Conservation (phyloP, 768 basidiomycete genomes). For the Gyrodon lividus region DNA sequence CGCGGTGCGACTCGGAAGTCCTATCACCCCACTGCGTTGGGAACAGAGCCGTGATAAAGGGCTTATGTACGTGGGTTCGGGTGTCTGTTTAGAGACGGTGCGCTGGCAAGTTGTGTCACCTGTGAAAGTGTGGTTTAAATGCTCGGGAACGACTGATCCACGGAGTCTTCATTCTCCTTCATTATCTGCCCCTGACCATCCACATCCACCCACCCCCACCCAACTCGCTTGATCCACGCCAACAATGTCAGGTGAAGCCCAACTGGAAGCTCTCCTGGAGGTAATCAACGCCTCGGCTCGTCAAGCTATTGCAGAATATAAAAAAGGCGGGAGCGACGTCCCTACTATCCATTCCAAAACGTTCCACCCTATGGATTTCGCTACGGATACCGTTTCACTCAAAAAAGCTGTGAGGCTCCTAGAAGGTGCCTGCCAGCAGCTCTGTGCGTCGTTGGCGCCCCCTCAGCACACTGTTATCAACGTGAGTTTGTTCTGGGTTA, state of each 20-base stretch:
- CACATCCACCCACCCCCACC: neutral
- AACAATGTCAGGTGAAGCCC: slow-evolving; percentile 24
- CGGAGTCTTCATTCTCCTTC: neutral
- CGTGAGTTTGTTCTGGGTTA: slow-evolving; percentile 9
- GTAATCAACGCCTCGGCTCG: slow-evolving; percentile 31
- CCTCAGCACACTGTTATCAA: slow-evolving; percentile 30
- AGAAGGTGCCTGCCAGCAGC: slow-evolving; percentile 26
- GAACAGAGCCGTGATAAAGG: neutral
- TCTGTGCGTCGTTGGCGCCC: slow-evolving; percentile 27
- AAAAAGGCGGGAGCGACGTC: slow-evolving; percentile 19
- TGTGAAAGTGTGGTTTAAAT: slow-evolving; percentile 5
- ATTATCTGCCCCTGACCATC: neutral
- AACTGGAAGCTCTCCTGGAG: slow-evolving; percentile 30
- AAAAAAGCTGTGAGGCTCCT: slow-evolving; percentile 28
- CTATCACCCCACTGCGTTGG: neutral
- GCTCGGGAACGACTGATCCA: neutral
- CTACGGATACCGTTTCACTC: slow-evolving; percentile 16
- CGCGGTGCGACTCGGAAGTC: neutral
- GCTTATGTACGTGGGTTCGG: neutral
- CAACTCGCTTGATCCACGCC: neutral
- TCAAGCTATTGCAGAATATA: slow-evolving; percentile 26
- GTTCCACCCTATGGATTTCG: slow-evolving; percentile 24
- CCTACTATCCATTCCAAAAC: slow-evolving; percentile 24
- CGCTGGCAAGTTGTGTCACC: neutral
- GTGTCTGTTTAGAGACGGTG: too few species aligned